phyloP scores from a whole-genome alignment of 208 protist species.

The Trypanosoma theileri region DNA sequence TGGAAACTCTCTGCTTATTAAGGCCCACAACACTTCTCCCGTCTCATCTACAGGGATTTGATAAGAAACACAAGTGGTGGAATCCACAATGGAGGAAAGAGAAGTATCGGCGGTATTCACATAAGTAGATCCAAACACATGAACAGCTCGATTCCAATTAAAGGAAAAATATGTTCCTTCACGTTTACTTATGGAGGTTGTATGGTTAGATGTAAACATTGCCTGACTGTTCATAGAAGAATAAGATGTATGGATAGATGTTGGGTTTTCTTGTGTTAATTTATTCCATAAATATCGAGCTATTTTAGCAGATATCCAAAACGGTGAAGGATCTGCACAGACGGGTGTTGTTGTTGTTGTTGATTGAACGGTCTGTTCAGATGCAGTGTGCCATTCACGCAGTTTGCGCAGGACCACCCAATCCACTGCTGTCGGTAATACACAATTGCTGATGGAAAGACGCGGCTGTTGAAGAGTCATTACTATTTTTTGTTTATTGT shows the following conservation, averaged over 20 bases:
- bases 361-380: background rate
- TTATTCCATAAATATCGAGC: background rate
- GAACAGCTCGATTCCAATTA: constrained; percentile 14
- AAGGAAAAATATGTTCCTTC: background rate
- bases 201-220: too few relatives aligned
- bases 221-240: background rate
- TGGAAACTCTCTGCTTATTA: constrained; percentile 9
- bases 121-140: constrained; percentile 36
- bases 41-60: constrained; percentile 43
- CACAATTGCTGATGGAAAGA: constrained; percentile 23
- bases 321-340: constrained; percentile 11
- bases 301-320: constrained; percentile 19
- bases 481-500: constrained; percentile 4
- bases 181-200: background rate
- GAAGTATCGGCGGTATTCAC: constrained; percentile 36
- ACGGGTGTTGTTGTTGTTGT: background rate
- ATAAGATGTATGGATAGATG: background rate
- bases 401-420: constrained; percentile 19
- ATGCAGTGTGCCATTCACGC: constrained; percentile 9
- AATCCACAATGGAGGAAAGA: constrained; percentile 47
- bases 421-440: constrained; percentile 24
- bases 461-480: constrained; percentile 12
- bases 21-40: constrained; percentile 25
- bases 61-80: constrained; percentile 30
- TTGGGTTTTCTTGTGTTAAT: background rate